Base-by-base conservation (phyloP, 176 grass and related monocot species). In the Oryza glumipatula region DNA sequence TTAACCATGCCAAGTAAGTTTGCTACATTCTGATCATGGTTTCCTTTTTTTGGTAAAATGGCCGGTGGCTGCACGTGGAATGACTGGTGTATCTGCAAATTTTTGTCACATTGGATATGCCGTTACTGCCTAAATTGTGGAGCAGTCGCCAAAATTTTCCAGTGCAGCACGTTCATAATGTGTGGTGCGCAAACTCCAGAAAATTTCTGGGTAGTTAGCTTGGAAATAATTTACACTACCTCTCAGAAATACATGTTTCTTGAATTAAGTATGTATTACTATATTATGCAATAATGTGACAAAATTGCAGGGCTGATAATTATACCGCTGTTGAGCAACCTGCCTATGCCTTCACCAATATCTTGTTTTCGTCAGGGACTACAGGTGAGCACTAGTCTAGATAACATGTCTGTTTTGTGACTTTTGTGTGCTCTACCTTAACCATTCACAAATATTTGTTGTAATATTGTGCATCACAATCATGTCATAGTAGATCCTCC, bases 351-450 rank as follows among this genome's bases (percentile, higher is more conserved):
- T 95, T 91, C 83, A 95, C 83, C 77, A 98, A 98, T 81, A 88
- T 98, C 73, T 54, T 98, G 19, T 98, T 98, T 86, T 98, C 96
- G 6, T 95, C 96, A 10, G 96, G 96, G 52, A 98, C 96, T 58
- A 98, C 96, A 88, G 96, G 96, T 92, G 84, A 85, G 46, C 9
- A 70, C 32, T 65, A 16, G 82, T 86, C 76, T 81, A 10, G 28
- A 61, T 79, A 67, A 22, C 5, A 30, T 47, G 32, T 38, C 35
- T 35, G 17, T 81, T 80, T 51, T 58, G 54, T 21, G 52, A 21
- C 7, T 46, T 78, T 70, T 36, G 23, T 82, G 67, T 61, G 21
- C 46, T 72, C 19, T 66, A 76, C 26, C 48, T 83, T 9, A 6
- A 61, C 38, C 68, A 67, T 86, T 28, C 45, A 12, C 68, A 74